Conservation (phyloP, 768 basidiomycete species). For the Psilocybe tampanensis region DNA sequence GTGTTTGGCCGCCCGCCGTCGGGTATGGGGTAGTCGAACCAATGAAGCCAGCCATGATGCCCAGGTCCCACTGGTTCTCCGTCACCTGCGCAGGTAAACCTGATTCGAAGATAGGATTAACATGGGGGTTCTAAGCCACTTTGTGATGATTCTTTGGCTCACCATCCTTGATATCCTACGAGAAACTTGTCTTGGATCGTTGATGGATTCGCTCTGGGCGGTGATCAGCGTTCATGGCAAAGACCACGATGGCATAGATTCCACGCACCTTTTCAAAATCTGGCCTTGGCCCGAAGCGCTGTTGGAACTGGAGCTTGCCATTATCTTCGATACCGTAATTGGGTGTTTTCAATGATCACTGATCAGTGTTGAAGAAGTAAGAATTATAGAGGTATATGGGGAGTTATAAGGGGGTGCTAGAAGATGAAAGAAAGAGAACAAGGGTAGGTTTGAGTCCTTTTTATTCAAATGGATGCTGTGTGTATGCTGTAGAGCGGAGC, state of each 20-base stretch:
- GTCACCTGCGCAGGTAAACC: slow-evolving; percentile 76
- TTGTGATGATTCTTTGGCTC: too few relatives aligned
- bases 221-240: neutral
- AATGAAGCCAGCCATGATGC: slow-evolving; percentile 88
- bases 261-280: slow-evolving; percentile 45
- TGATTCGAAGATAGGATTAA: slow-evolving; percentile 23
- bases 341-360: neutral
- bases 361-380: too few relatives aligned
- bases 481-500: neutral
- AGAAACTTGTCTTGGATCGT: slow-evolving; percentile 86
- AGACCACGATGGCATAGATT: neutral
- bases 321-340: slow-evolving; percentile 10
- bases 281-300: slow-evolving; percentile 33
- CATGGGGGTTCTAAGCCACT: too few relatives aligned
- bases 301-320: slow-evolving; percentile 28
- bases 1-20: slow-evolving; percentile 71
- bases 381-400: neutral
- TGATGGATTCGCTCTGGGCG: slow-evolving; percentile 63
- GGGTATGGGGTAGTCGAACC: slow-evolving; percentile 72
- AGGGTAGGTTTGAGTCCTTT: neutral
- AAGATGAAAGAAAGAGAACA: neutral
- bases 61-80: slow-evolving; percentile 69
- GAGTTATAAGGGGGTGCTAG: neutral
- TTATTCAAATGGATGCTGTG: neutral
- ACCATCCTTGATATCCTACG: slow-evolving; percentile 91